Evolutionary conservation across 2,329 filamentous ascomycete genomes (phyloP).

Genomic region (Trichoderma breve): DNA sequence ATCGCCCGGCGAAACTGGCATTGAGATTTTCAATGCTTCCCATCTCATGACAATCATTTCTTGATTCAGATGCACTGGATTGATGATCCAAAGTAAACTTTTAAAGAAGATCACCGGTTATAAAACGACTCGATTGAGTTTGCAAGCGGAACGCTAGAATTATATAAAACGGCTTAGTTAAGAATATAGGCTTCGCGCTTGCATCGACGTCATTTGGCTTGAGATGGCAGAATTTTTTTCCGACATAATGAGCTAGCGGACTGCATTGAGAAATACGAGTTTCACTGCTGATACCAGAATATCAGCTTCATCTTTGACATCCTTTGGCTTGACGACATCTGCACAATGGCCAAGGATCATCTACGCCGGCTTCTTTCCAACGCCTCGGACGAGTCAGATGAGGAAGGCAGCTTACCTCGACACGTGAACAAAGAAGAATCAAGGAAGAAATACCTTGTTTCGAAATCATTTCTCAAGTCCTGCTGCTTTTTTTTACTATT

Average conservation of each 20-base stretch:
- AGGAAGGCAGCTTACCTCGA: conserved; percentile 3
- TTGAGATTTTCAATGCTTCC: not conserved
- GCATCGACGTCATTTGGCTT: not conserved
- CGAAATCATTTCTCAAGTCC: not conserved
- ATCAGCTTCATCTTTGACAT: not conserved
- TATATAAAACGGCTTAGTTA: not conserved
- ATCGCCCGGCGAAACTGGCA: not conserved
- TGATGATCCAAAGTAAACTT: not conserved
- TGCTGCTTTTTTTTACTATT: not conserved
- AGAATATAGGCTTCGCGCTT: not conserved
- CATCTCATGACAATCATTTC: not conserved
- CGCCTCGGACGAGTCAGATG: conserved; percentile 15
- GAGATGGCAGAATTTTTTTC: not conserved
- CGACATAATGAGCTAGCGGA: not conserved
- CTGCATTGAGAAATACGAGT: not conserved
- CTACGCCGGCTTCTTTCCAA: conserved; percentile 6
- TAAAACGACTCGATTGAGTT: not conserved
- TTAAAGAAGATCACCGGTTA: not conserved
- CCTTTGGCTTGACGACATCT: not conserved
- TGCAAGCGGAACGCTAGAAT: not conserved
- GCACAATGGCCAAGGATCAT: conserved; percentile 6
- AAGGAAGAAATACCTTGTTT: not conserved
- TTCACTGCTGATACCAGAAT: not conserved
- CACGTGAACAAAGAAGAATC: not conserved
- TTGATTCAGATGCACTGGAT: not conserved